Evolutionary conservation across 176 grass and related monocot species (phyloP).

Genomic region (Oryza rufipogon): DNA sequence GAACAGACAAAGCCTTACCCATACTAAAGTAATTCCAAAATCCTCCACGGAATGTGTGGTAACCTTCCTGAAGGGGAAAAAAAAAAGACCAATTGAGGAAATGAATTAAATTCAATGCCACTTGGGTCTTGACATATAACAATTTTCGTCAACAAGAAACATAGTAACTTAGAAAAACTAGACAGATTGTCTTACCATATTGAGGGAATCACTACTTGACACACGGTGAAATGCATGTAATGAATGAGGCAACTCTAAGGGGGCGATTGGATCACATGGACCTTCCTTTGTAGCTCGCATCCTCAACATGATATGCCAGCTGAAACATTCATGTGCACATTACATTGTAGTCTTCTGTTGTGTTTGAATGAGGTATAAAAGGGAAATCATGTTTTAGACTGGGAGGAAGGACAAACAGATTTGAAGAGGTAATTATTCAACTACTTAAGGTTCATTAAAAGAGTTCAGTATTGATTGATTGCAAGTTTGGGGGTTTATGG

Average conservation of each 20-base stretch:
- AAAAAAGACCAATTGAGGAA: slow-evolving; percentile 36
- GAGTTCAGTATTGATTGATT: neutral
- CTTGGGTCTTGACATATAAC: neutral
- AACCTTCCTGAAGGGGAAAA: slow-evolving; percentile 72
- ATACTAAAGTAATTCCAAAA: slow-evolving; percentile 99
- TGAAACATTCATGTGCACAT: slow-evolving; percentile 45
- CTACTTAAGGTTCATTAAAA: slow-evolving; percentile 22
- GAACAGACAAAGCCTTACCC: slow-evolving; percentile 56
- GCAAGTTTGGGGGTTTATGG: neutral
- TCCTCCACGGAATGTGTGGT: slow-evolving; percentile 83
- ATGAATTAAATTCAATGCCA: slow-evolving; percentile 19
- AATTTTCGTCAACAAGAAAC: slow-evolving; percentile 24
- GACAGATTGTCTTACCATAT: slow-evolving; percentile 66
- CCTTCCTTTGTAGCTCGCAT: slow-evolving; percentile 74
- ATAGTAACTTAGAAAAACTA: slow-evolving; percentile 28
- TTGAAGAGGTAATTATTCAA: slow-evolving; percentile 27
- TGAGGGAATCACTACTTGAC: slow-evolving; percentile 64
- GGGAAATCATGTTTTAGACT: slow-evolving; percentile 18
- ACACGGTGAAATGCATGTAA: slow-evolving; percentile 89
- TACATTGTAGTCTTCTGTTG: neutral
- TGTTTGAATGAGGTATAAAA: slow-evolving; percentile 14
- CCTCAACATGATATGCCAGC: slow-evolving; percentile 96
- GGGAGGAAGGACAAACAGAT: neutral
- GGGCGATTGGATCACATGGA: slow-evolving; percentile 85
- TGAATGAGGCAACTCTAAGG: slow-evolving; percentile 87